phyloP scores from a whole-genome alignment of 2,329 filamentous ascomycete species.

The Aspergillus aculeatinus region DNA sequence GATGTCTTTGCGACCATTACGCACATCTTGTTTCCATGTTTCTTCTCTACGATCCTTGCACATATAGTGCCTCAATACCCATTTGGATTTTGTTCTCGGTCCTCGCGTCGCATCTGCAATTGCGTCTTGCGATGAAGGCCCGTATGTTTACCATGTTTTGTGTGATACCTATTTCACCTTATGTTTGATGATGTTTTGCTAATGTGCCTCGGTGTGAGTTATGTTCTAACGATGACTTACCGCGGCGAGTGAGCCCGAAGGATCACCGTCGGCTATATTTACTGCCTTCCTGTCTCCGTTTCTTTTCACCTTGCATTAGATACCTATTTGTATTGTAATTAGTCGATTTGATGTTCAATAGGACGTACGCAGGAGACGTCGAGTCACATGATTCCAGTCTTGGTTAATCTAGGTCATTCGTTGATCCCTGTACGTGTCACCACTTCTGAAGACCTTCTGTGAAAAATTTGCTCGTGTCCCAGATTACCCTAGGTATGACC shows the following conservation, averaged over 20 bases:
- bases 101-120: neutral
- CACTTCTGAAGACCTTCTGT: neutral
- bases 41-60: constrained; percentile 13
- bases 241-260: neutral
- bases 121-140: constrained; percentile 4
- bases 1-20: constrained; percentile 18
- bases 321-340: constrained; percentile 37
- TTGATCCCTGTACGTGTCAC: neutral
- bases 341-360: constrained; percentile 26
- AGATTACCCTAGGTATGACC: neutral
- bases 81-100: constrained; percentile 2
- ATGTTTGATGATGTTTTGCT: constrained; percentile 17
- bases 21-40: constrained; percentile 4
- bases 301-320: constrained; percentile 26
- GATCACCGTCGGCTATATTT: neutral
- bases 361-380: constrained; percentile 15
- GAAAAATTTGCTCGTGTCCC: neutral
- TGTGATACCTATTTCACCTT: constrained; percentile 10
- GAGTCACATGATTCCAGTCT: neutral
- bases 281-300: constrained; percentile 2
- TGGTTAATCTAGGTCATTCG: neutral
- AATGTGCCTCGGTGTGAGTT: constrained; percentile 9
- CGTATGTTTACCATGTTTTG: constrained; percentile 18
- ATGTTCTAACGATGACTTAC: constrained; percentile 10
- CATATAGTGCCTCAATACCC: constrained; percentile 8